Evolutionary conservation across 2,329 filamentous ascomycete genomes (phyloP).

Genomic region (Colletotrichum spaethianum): DNA sequence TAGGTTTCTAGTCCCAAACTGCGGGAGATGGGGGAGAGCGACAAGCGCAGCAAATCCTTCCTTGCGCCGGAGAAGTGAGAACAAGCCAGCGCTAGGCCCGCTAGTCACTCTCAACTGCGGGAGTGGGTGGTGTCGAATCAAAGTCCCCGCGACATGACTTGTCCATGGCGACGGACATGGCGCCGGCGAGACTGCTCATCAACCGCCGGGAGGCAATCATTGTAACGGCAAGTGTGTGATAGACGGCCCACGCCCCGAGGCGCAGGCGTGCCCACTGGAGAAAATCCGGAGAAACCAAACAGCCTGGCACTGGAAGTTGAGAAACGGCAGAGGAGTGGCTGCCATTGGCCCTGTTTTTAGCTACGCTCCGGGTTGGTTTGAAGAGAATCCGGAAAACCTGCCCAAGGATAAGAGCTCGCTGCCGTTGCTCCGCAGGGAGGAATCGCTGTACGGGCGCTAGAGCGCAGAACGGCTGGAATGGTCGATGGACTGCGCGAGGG

Average conservation of each 20-base stretch:
- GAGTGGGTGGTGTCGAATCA: neutral
- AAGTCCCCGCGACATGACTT: slow-evolving; percentile 14
- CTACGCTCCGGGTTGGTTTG: too few relatives aligned
- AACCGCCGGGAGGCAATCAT: slow-evolving; percentile 5
- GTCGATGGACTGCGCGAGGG: neutral
- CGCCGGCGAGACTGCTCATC: slow-evolving; percentile 26
- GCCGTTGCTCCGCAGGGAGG: neutral
- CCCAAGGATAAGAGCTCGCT: neutral
- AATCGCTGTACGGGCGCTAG: neutral
- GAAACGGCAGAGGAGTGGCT: neutral
- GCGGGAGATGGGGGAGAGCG: neutral
- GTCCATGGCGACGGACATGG: slow-evolving; percentile 2
- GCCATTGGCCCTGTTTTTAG: neutral
- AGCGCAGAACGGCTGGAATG: neutral
- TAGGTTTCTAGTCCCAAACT: slow-evolving; percentile 8
- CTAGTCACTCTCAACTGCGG: neutral
- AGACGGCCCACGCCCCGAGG: neutral
- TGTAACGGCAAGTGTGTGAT: slow-evolving; percentile 33
- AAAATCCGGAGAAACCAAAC: neutral
- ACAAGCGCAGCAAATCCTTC: neutral
- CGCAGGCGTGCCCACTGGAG: neutral
- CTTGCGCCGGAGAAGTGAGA: neutral
- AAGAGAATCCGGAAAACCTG: neutral
- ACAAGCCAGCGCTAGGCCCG: neutral
- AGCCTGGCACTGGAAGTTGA: neutral